Conservation (phyloP, 2,329 filamentous ascomycete genomes). For the Penicillium psychrosexuale region DNA sequence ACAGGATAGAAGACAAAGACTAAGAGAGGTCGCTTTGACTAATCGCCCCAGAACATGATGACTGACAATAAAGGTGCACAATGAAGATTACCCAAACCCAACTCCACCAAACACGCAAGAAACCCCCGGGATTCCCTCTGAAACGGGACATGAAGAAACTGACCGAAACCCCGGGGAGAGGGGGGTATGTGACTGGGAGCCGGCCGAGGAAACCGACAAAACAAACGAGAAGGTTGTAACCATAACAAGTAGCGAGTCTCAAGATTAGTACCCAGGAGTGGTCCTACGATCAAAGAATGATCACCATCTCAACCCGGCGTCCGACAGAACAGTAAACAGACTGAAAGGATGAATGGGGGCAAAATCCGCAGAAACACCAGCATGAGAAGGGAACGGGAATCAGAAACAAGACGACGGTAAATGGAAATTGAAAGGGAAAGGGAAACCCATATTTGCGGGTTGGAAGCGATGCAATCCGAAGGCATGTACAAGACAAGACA, state of each 20-base stretch:
- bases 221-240: neutral
- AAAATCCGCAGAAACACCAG: neutral
- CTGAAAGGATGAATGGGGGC: neutral
- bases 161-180: neutral
- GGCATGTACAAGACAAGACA: slow-evolving; percentile 36
- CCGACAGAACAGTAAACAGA: slow-evolving; percentile 2
- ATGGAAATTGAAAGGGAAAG: neutral
- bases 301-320: neutral
- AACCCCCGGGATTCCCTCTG: neutral
- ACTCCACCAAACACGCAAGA: slow-evolving; percentile 9
- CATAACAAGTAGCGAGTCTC: neutral
- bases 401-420: neutral
- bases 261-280: neutral
- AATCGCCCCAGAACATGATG: slow-evolving; percentile 3
- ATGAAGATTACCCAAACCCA: slow-evolving; percentile 5
- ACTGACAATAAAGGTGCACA: neutral
- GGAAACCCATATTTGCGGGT: slow-evolving; percentile 20
- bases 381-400: neutral
- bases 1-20: neutral
- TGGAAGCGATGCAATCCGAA: slow-evolving; percentile 21
- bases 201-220: neutral
- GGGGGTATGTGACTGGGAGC: slow-evolving; percentile 7
- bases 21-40: neutral
- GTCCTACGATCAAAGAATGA: neutral
- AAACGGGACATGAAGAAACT: neutral